phyloP scores from a whole-genome alignment of 176 grass and related monocot genomes.

The Eragrostis curvula region DNA sequence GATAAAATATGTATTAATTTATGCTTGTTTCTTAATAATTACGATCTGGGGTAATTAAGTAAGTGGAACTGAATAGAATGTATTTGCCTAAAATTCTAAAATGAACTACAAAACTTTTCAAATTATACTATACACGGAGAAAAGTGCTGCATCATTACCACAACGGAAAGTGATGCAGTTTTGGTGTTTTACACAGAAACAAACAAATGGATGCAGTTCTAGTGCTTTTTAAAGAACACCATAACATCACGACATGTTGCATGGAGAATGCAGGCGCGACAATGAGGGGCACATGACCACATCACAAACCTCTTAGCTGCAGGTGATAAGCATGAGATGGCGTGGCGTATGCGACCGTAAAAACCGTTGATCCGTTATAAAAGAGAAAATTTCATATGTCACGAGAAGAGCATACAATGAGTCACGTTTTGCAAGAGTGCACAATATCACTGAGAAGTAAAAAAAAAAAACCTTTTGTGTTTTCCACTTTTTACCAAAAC shows the following conservation, averaged over 20 bases:
- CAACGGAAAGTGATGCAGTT: background rate
- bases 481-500: background rate
- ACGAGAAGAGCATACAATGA: background rate
- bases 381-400: background rate
- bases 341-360: background rate
- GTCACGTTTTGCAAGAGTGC: background rate
- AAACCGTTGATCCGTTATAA: background rate
- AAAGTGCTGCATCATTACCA: background rate
- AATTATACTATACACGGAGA: background rate
- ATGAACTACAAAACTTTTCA: background rate
- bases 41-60: background rate
- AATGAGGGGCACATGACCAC: background rate
- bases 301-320: background rate
- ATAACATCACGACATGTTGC: background rate
- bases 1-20: background rate
- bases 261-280: background rate
- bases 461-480: background rate
- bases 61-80: background rate
- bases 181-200: background rate
- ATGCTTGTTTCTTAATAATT: background rate
- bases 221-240: background rate
- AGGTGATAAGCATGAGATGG: background rate
- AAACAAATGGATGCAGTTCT: background rate
- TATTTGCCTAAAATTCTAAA: too few relatives aligned
- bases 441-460: too few relatives aligned